Conservation (phyloP, 805 yeast genomes). For the Ogataea neopini region DNA sequence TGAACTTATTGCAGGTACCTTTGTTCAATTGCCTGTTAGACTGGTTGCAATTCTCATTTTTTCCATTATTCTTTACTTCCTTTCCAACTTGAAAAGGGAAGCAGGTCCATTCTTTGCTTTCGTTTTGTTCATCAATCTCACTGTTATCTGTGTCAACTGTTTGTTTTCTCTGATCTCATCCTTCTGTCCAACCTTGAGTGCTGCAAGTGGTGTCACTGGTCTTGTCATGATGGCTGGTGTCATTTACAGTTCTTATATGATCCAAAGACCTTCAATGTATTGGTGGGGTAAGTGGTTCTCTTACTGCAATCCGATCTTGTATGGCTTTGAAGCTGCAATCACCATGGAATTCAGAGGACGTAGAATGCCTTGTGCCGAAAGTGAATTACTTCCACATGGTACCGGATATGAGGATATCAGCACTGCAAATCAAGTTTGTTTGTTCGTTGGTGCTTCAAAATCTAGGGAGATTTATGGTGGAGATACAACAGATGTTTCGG, state of each 20-base stretch:
- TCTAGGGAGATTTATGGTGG: conserved; percentile 24
- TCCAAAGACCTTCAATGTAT: conserved; percentile 57
- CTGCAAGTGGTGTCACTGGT: conserved; percentile 65
- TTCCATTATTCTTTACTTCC: conserved; percentile 50
- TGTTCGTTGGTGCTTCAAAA: conserved; percentile 48
- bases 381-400: conserved; percentile 53
- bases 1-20: conserved; percentile 57
- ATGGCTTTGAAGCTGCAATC: conserved; percentile 55
- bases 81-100: conserved; percentile 49
- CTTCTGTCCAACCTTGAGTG: conserved; percentile 46
- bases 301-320: conserved; percentile 49
- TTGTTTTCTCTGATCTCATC: conserved; percentile 58
- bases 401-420: conserved; percentile 49
- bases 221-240: conserved; percentile 48
- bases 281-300: conserved; percentile 65
- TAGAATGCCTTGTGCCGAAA: conserved; percentile 47
- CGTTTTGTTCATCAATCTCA: conserved; percentile 40
- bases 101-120: conserved; percentile 59
- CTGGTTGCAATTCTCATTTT: conserved; percentile 49
- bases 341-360: conserved; percentile 57
- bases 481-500: conserved; percentile 43
- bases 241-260: conserved; percentile 65
- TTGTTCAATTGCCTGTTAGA: conserved; percentile 60
- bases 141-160: conserved; percentile 48
- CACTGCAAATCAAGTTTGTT: conserved; percentile 47